Base-by-base conservation (phyloP, 306 rosid genomes). In the Parietaria judaica region DNA sequence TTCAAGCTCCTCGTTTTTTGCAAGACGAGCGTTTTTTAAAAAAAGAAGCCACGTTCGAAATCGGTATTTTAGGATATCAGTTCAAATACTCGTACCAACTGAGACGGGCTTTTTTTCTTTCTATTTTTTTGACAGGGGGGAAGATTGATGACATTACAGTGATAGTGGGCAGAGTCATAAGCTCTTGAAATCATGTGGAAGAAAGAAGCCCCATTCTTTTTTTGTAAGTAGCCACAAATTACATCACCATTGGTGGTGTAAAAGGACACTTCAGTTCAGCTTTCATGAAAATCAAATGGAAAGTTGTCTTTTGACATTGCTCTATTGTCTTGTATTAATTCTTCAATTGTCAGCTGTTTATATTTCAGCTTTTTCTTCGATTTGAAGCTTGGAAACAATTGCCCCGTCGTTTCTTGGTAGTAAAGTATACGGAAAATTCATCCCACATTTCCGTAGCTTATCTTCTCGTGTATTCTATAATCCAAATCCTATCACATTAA, bases 71-170 rank as follows among this genome's bases (percentile, higher is more conserved):
- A 23, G 31, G 31, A 23, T 23, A 23, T 23, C 2, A 23, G 31
- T 23, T 23, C 31, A 23, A 39, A 37, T 48, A 61, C 37, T 56
- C 36, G 51, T 13, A 37, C 76, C 78, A 31, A 60, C 49, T 46
- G 48, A 23, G 16, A 49, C 17, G 23, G 38, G 65, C 67, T 35
- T 14, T 10, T 70, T 31, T 50, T 69, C 56, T 45, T 23, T 23
- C 2, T 0, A 23, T 23, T 2, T 23, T 23, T 23, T 23, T 23
- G 31, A 66, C 81, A 92, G 98, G 97, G 58, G 97, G 99, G 74
- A 92, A 88, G 69, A 78, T 81, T 47, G 99, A 88, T 48, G 99
- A 86, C 68, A 84, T 86, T 59, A 92, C 96, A 36, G 87, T 84
- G 69, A 66, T 86, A 43, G 94, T 84, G 41, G 85, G 94, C 69